Evolutionary conservation across 2,329 filamentous ascomycete species (phyloP).

Genomic region (Cryphonectria nitschkei): DNA sequence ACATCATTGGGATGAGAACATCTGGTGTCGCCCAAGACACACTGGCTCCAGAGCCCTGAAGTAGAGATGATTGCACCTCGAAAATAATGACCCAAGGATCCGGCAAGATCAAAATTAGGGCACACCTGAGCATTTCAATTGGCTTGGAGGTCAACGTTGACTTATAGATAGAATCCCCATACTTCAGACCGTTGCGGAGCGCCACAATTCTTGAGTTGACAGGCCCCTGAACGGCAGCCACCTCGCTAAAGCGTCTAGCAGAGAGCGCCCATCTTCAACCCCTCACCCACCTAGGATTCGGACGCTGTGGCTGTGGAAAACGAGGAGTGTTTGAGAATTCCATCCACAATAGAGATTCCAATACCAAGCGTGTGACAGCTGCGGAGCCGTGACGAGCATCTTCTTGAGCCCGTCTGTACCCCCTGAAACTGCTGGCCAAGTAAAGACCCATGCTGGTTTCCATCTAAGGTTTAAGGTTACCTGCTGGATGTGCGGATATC

Average conservation of each 20-base stretch:
- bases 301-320: neutral
- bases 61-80: neutral
- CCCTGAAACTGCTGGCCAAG: neutral
- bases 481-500: slow-evolving; percentile 12
- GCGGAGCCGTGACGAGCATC: neutral
- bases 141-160: neutral
- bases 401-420: neutral
- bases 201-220: neutral
- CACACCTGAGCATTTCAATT: too few species aligned
- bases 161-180: neutral
- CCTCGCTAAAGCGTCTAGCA: neutral
- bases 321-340: neutral
- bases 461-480: slow-evolving; percentile 7
- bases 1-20: neutral
- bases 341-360: neutral
- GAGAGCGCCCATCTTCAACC: neutral
- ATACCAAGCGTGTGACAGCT: neutral
- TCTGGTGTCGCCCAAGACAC: neutral
- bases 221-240: neutral
- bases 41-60: neutral
- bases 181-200: neutral
- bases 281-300: neutral
- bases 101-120: neutral
- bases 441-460: neutral
- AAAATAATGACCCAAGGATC: too few species aligned